Base-by-base conservation (phyloP, 2,329 filamentous ascomycete genomes). In the Ophiocordyceps sinensis region DNA sequence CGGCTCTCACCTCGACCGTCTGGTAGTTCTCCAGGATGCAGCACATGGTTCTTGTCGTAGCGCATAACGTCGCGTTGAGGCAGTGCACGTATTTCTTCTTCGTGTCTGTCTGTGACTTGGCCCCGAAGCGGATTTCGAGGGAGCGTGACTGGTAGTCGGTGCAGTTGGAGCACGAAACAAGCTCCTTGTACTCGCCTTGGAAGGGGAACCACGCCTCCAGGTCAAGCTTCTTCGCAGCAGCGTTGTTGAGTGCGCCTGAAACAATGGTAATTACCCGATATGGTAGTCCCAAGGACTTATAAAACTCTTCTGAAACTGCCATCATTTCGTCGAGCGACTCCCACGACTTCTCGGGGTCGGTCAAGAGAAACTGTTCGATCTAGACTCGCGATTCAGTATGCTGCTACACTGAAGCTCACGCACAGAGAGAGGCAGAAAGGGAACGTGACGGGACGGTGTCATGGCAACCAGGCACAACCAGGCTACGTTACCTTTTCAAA, bases 11-110 rank as follows among this genome's bases (percentile, higher is more conserved):
- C 50, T 89, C 83, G 55, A 87, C 79, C 0, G 81, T 91, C 68
- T 98, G 91, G 64, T 89, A 96, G 66, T 96, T 98, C 66, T 98
- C 91, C 32, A 98, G 74, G 36, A 98, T 71, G 59, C 89, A 95
- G 72, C 91, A 96, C 39, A 96, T 71, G 1, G 89, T 86, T 58
- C 89, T 76, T 58, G 94, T 88, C 1, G 89, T 95, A 15, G 89
- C 89, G 61, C 83, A 89, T 32, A 95, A 70, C 17, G 84, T 94
- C 46, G 84, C 83, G 66, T 95, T 95, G 45, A 95, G 70, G 34
- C 84, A 85, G 64, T 98, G 91, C 31, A 94, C 88, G 58, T 95
- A 98, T 50, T 86, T 82, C 75, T 96, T 98, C 62, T 60, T 82
- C 44, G 74, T 71, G 49, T 88, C 85, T 26, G 80, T 88, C 62